Percentiles rank a stretch among this genome's conserved stretches.
These are phyloP conservation scores for Crataegus laevigata DNA, from an alignment of 306 rosid genomes.

Conservation along the genomic window DNA sequence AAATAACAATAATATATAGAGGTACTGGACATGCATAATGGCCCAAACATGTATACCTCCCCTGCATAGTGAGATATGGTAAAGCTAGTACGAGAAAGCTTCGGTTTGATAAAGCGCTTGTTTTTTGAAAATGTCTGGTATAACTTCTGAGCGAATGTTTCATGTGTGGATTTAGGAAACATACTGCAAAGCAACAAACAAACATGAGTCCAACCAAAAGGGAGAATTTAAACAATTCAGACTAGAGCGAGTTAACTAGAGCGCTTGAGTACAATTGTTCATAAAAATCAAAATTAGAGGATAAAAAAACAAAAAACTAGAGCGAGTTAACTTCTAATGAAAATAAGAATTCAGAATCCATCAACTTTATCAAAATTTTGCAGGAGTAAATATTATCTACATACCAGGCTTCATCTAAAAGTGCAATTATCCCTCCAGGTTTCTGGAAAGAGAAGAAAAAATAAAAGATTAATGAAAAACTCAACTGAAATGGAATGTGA, in stretches of 20 bases:
- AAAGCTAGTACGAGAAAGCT: constrained; percentile 96
- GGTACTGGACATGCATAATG: constrained; percentile 17
- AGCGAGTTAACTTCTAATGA: background rate
- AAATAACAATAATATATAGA: constrained; percentile 5
- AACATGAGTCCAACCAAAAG: constrained; percentile 30
- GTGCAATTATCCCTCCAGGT: constrained; percentile 98
- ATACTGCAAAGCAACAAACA: constrained; percentile 57
- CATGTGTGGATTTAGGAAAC: constrained; percentile 99
- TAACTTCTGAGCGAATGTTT: constrained; percentile 95
- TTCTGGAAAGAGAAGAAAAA: constrained; percentile 43
- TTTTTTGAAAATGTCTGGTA: constrained; percentile 93
- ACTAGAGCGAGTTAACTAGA: too few relatives aligned
- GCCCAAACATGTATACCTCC: constrained; percentile 56
- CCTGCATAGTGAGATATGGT: constrained; percentile 95
- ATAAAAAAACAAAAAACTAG: constrained; percentile 3
- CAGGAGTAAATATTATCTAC: constrained; percentile 22
- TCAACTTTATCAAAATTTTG: constrained; percentile 10
- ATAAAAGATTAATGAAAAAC: background rate
- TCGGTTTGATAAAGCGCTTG: constrained; percentile 97
- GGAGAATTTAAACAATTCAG: constrained; percentile 16
- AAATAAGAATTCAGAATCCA: constrained; percentile 18
- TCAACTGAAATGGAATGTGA: background rate
- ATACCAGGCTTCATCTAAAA: constrained; percentile 99
- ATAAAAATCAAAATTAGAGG: constrained; percentile 5
- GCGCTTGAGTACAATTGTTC: constrained; percentile 1